Evolutionary conservation across 768 basidiomycete species (phyloP), one percentile per base, ranked within the genome.

Genomic region (Hygrocybe punicea): DNA sequence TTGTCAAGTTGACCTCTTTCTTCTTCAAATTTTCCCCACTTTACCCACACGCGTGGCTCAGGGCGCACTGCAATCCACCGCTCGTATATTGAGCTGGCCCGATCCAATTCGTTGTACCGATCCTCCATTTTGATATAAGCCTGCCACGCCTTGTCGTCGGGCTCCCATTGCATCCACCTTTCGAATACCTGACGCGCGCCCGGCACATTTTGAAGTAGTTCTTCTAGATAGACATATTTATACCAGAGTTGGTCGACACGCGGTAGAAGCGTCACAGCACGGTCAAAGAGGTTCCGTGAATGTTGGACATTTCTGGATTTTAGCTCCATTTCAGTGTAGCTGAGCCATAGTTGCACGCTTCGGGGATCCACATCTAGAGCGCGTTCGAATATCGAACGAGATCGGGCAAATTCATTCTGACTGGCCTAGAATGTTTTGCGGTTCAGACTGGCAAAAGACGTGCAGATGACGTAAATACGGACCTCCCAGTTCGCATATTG

Each of bases 151-250:
- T 98, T 98, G 82, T 98, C 97, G 65, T 98, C 95, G 1, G 97
- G 97, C 69, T 98, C 97, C 97, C 97, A 98, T 62, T 92, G 84
- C 93, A 98, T 96, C 97, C 97, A 99, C 46, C 97, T 84, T 71
- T 99, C 97, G 60, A 98, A 99, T 55, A 98, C 93, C 69, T 98
- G 96, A 8, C 97, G 86, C 1, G 95, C 94, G 37, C 97, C 97
- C 1, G 95, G 85, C 33, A 99, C 87, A 67, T 99, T 98, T 65
- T 95, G 89, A 11, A 99, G 82, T 2, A 99, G 82, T 69, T 99
- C 97, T 68, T 99, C 97, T 54, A 99, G 84, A 72, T 97, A 98
- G 58, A 99, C 96, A 56, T 98, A 99, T 71, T 98, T 98, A 83
- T 98, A 98, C 97, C 97, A 98, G 6, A 99, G 81, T 67, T 96